phyloP scores from a whole-genome alignment of 352 stramenopile genomes.

The Phytophthora gonapodyides region DNA sequence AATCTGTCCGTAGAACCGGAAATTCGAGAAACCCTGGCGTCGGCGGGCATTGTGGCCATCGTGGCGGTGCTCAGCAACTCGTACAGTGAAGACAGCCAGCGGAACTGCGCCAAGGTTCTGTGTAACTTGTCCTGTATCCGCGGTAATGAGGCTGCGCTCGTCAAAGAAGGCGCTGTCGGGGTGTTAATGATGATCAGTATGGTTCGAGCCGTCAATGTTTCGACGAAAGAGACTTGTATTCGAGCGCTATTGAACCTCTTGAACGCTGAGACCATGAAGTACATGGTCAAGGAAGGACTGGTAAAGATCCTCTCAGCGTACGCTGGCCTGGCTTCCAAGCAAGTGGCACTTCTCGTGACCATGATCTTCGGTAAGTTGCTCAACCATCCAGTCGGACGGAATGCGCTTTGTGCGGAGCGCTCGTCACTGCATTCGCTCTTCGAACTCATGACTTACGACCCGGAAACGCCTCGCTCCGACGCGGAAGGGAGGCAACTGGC shows the following conservation, averaged over 20 bases:
- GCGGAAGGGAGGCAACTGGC: constrained; percentile 12
- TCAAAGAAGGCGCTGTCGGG: constrained; percentile 58
- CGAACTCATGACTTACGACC: constrained; percentile 40
- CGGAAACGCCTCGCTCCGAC: not conserved
- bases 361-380: constrained; percentile 69
- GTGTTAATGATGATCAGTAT: constrained; percentile 86
- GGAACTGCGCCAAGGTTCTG: constrained; percentile 72
- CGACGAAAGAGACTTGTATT: constrained; percentile 75
- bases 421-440: constrained; percentile 60
- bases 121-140: constrained; percentile 72
- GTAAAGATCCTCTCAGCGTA: constrained; percentile 69
- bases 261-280: constrained; percentile 59
- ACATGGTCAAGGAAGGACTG: constrained; percentile 67
- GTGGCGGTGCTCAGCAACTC: constrained; percentile 73
- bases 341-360: constrained; percentile 45
- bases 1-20: constrained; percentile 63
- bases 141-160: constrained; percentile 52
- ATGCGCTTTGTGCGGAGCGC: constrained; percentile 49
- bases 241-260: constrained; percentile 71
- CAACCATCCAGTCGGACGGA: constrained; percentile 44
- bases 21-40: constrained; percentile 55
- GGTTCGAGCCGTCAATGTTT: constrained; percentile 61
- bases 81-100: constrained; percentile 83
- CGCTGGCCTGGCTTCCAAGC: constrained; percentile 30
- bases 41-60: constrained; percentile 52